These are phyloP conservation scores for Termitomyces sp. DNA, from an alignment of 768 basidiomycete species.

Conservation along the genomic window DNA sequence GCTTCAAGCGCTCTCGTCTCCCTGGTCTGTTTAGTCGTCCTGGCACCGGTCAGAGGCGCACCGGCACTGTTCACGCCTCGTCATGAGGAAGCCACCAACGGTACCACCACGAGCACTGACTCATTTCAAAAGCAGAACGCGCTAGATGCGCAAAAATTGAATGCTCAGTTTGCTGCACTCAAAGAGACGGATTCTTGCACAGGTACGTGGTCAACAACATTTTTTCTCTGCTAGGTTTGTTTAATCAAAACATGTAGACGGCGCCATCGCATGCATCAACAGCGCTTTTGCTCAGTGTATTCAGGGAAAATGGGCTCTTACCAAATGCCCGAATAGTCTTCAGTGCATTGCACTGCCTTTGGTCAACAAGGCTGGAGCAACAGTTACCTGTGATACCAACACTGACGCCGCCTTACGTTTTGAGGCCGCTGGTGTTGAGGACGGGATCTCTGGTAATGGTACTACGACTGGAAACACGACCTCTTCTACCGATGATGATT, in stretches of 20 bases:
- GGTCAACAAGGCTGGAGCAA: constrained; percentile 45
- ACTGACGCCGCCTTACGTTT: constrained; percentile 41
- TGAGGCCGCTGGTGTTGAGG: constrained; percentile 39
- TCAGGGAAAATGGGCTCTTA: constrained; percentile 36
- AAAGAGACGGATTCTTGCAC: constrained; percentile 45
- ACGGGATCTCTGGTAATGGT: constrained; percentile 30
- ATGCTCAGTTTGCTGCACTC: constrained; percentile 45
- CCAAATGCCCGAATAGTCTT: constrained; percentile 32
- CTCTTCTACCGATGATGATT: constrained; percentile 6
- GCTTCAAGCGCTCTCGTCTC: constrained; percentile 15
- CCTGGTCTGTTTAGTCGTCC: constrained; percentile 21
- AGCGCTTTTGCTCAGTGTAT: constrained; percentile 44
- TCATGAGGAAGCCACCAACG: constrained; percentile 22
- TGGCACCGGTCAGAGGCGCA: constrained; percentile 34
- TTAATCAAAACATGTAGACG: constrained; percentile 28
- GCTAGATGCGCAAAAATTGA: constrained; percentile 48
- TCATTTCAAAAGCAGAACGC: constrained; percentile 38
- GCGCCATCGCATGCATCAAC: constrained; percentile 39
- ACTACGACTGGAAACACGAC: constrained; percentile 1
- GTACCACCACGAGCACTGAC: constrained; percentile 11
- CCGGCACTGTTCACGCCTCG: constrained; percentile 28
- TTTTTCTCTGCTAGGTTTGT: constrained; percentile 23
- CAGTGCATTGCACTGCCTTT: constrained; percentile 51
- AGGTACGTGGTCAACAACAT: constrained; percentile 27
- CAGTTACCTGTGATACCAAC: constrained; percentile 40